These are phyloP conservation scores for Leccinum fallax DNA, from an alignment of 1,284 basidiomycete genomes.

Conservation along the genomic window DNA sequence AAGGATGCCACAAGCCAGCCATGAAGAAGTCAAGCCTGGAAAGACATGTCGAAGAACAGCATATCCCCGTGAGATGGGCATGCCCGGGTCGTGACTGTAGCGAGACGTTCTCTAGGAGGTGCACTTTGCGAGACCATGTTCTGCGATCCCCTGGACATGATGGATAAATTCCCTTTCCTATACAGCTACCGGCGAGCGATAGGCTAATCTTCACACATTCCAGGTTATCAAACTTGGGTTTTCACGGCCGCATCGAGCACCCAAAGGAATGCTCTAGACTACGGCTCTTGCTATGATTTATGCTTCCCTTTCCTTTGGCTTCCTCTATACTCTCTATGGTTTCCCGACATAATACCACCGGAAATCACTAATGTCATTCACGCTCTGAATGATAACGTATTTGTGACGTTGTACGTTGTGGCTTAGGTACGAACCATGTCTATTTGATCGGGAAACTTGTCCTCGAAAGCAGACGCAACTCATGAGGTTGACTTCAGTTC, in stretches of 20 bases:
- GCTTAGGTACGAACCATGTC: slow-evolving; percentile 15
- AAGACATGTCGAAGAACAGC: slow-evolving; percentile 16
- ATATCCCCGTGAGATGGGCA: slow-evolving; percentile 12
- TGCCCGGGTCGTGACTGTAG: slow-evolving; percentile 9
- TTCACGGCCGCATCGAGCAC: neutral
- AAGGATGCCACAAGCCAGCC: neutral
- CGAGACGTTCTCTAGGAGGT: slow-evolving; percentile 7
- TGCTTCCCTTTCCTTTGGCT: slow-evolving; percentile 1
- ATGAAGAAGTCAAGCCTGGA: slow-evolving; percentile 17
- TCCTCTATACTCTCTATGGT: neutral
- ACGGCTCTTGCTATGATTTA: neutral
- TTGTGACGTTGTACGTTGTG: neutral
- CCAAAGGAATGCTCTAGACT: neutral
- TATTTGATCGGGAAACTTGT: neutral
- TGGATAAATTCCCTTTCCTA: slow-evolving; percentile 5
- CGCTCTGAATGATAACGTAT: neutral
- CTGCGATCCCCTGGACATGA: neutral
- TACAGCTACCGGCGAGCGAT: neutral
- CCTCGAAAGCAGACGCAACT: neutral
- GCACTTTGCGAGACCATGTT: slow-evolving; percentile 6
- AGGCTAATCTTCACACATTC: neutral
- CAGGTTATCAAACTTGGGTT: slow-evolving; percentile 1
- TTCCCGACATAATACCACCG: neutral
- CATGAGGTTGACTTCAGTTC: neutral
- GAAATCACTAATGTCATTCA: neutral